Conservation (phyloP, 1,284 basidiomycete genomes). For the Phylloboletellus chloephorus region DNA sequence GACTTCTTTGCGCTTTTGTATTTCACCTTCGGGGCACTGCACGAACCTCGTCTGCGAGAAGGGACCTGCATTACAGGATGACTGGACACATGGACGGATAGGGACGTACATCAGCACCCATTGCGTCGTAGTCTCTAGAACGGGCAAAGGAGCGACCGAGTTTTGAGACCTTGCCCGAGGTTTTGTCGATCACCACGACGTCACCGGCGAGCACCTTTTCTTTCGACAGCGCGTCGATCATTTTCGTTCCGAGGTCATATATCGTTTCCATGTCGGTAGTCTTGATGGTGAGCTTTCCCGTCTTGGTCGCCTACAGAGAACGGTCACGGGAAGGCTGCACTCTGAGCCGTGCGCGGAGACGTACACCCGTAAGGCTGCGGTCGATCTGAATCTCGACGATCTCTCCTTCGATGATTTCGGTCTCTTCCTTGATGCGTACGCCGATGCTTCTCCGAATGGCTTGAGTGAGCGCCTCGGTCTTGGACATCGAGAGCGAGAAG, state of each 20-base stretch:
- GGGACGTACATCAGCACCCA: constrained; percentile 88
- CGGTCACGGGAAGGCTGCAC: constrained; percentile 3
- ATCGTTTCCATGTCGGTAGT: constrained; percentile 99
- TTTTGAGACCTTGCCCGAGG: constrained; percentile 95
- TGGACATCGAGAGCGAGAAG: constrained; percentile 96
- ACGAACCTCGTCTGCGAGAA: constrained; percentile 85
- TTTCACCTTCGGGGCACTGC: constrained; percentile 95
- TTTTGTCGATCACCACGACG: constrained; percentile 95
- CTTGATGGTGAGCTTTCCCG: constrained; percentile 95
- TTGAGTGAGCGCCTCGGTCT: constrained; percentile 97
- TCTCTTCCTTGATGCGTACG: constrained; percentile 96
- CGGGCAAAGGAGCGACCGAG: constrained; percentile 93
- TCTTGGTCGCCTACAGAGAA: constrained; percentile 86
- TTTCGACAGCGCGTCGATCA: constrained; percentile 96
- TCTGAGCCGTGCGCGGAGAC: constrained; percentile 30
- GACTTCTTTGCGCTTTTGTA: constrained; percentile 95
- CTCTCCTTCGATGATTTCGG: constrained; percentile 96
- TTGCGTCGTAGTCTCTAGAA: constrained; percentile 96
- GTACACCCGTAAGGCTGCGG: constrained; percentile 89
- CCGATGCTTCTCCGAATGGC: constrained; percentile 94
- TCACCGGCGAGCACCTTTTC: constrained; percentile 98
- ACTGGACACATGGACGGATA: neutral
- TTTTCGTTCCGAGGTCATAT: constrained; percentile 97
- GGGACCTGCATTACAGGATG: neutral
- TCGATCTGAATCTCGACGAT: constrained; percentile 99